Base-by-base conservation (phyloP, 805 yeast genomes). In the Metschnikowia arizonensis region DNA sequence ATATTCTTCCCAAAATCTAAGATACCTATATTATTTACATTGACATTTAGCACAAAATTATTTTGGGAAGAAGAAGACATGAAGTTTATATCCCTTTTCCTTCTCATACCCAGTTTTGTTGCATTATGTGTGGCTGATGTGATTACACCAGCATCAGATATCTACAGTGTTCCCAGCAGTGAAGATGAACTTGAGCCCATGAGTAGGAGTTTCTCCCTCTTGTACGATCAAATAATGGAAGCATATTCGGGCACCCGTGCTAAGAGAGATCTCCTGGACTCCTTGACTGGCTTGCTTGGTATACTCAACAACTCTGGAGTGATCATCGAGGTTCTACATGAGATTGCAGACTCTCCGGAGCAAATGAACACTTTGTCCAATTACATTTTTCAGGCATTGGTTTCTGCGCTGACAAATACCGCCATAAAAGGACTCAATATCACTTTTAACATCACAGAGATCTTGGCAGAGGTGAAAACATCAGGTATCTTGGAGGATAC, bases 401-500 rank as follows among this genome's bases (percentile, higher is more conserved):
- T 40, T 11, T 48, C 56, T 2, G 39, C 47, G 8, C 48, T 49
- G 43, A 43, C 52, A 12, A 44, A 39, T 14, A 40, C 35, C 1
- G 52, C 50, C 23, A 48, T 49, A n/a, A 33, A 37, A 8, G 55
- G 56, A 9, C 46, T 56, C 28, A 51, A 52, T 35, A 47, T 65
- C 18, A 42, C 57, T 5, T 33, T 66, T 18, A 66, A 68, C 45
- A 34, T 49, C 19, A 46, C 63, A 11, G 53, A 56, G 3, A 48
- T 68, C 31, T 15, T 63, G 19, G 35, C 51, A 9, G 32, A 45
- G 5, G 61, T 63, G 14, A 23, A 51, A 33, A 41, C 38, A 3
- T 61, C 68, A 11, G 73, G 71, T 0, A 33, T 71, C 10, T 47
- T 71, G 19, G 46, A 49, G 19, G 47, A 61, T 15, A 58, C 65